phyloP scores from a whole-genome alignment of 2,329 filamentous ascomycete species.

The Drechslerella dactyloides region DNA sequence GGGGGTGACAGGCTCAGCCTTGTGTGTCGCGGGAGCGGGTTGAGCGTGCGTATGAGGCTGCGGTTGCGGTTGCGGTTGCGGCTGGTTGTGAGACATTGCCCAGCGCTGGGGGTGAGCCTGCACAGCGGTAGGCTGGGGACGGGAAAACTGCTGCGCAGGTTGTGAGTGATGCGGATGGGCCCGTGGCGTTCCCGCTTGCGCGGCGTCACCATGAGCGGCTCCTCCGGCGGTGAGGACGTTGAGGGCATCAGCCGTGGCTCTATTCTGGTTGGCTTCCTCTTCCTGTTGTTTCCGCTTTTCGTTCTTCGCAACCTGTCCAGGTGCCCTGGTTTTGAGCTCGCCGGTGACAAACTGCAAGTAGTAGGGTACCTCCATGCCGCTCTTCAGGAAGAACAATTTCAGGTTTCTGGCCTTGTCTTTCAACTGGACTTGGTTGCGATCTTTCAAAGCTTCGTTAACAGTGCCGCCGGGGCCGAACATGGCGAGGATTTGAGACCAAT shows the following conservation, averaged over 20 bases:
- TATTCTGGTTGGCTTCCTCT: conserved; percentile 48
- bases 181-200: conserved; percentile 18
- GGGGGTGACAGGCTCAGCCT: conserved; percentile 10
- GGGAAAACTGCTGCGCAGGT: conserved; percentile 30
- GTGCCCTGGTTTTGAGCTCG: conserved; percentile 83
- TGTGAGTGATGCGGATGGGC: conserved; percentile 30
- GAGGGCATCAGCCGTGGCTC: conserved; percentile 45
- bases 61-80: conserved; percentile 13
- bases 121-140: conserved; percentile 30
- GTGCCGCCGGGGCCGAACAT: conserved; percentile 81
- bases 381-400: conserved; percentile 90
- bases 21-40: conserved; percentile 3
- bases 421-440: conserved; percentile 86
- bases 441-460: conserved; percentile 81
- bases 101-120: conserved; percentile 44
- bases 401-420: conserved; percentile 92
- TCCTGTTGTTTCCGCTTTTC: conserved; percentile 55
- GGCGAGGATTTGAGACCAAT: conserved; percentile 89
- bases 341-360: conserved; percentile 87
- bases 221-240: conserved; percentile 43
- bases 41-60: conserved; percentile 16
- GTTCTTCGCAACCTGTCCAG: conserved; percentile 73
- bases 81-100: conserved; percentile 42
- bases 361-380: conserved; percentile 85
- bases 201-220: conserved; percentile 6